These are phyloP conservation scores for Amanita rimosa DNA, from an alignment of 768 basidiomycete genomes.

Conservation along the genomic window DNA sequence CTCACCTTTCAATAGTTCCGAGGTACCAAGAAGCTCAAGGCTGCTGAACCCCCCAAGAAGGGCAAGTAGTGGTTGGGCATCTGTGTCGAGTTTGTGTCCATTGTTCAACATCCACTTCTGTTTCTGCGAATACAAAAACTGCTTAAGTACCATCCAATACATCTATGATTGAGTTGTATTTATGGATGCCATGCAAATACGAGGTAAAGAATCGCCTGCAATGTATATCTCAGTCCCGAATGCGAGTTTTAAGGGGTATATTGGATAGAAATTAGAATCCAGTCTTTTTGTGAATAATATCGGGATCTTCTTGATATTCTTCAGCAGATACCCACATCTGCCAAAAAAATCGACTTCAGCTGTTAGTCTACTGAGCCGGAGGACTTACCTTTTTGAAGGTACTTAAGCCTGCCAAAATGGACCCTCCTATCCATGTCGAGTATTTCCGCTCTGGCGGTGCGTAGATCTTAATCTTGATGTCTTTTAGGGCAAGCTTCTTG, in stretches of 20 bases:
- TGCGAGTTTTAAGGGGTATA: slow-evolving; percentile 1
- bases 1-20: slow-evolving; percentile 49
- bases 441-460: slow-evolving; percentile 99
- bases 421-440: slow-evolving; percentile 95
- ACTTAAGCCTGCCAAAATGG: slow-evolving; percentile 88
- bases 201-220: not conserved
- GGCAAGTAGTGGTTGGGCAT: slow-evolving; percentile 52
- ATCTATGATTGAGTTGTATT: slow-evolving; percentile 8
- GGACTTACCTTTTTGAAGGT: slow-evolving; percentile 89
- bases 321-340: slow-evolving; percentile 99
- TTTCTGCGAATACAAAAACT: not conserved
- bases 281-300: slow-evolving; percentile 94
- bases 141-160: slow-evolving; percentile 8
- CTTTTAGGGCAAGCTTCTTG: slow-evolving; percentile 90
- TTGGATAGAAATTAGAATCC: slow-evolving; percentile 45
- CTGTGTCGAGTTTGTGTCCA: slow-evolving; percentile 18
- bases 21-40: slow-evolving; percentile 94
- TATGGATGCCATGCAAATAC: slow-evolving; percentile 14
- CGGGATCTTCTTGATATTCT: slow-evolving; percentile 98
- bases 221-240: not conserved
- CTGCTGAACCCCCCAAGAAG: slow-evolving; percentile 86
- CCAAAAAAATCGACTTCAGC: slow-evolving; percentile 7
- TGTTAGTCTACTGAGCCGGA: not conserved
- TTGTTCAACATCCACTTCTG: slow-evolving; percentile 6
- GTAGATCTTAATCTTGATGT: slow-evolving; percentile 98